Evolutionary conservation across 495 filamentous ascomycete genomes (phyloP).

Genomic region (Hypoxylon crocopeplum): DNA sequence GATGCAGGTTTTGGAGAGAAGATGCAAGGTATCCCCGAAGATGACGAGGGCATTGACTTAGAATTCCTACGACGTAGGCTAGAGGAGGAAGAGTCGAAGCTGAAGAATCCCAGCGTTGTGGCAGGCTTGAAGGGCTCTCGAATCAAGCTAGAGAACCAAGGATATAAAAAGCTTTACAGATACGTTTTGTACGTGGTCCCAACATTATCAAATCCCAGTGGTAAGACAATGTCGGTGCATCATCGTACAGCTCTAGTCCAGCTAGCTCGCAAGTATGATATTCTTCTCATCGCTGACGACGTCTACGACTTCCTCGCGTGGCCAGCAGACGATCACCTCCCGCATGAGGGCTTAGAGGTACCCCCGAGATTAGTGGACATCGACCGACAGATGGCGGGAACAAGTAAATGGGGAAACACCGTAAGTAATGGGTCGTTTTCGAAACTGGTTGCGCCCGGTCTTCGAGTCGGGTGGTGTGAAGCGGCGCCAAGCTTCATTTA

Average conservation of each 20-base stretch:
- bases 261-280: constrained; percentile 73
- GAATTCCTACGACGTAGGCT: constrained; percentile 55
- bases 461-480: constrained; percentile 78
- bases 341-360: constrained; percentile 45
- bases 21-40: constrained; percentile 68
- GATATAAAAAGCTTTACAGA: constrained; percentile 68
- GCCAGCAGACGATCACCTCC: constrained; percentile 47
- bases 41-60: constrained; percentile 72
- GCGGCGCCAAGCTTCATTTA: constrained; percentile 66
- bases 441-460: constrained; percentile 76
- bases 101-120: too few relatives aligned
- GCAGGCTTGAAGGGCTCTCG: too few relatives aligned
- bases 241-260: constrained; percentile 65
- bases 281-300: constrained; percentile 75
- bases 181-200: constrained; percentile 80
- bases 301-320: constrained; percentile 84
- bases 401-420: constrained; percentile 68
- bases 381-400: constrained; percentile 66
- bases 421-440: constrained; percentile 78
- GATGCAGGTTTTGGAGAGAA: constrained; percentile 68
- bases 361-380: constrained; percentile 76
- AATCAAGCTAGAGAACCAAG: constrained; percentile 24
- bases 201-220: constrained; percentile 77
- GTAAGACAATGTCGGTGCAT: constrained; percentile 68
- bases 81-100: constrained; percentile 50